phyloP scores from a whole-genome alignment of 768 basidiomycete genomes.

The Agrocybe pediades region DNA sequence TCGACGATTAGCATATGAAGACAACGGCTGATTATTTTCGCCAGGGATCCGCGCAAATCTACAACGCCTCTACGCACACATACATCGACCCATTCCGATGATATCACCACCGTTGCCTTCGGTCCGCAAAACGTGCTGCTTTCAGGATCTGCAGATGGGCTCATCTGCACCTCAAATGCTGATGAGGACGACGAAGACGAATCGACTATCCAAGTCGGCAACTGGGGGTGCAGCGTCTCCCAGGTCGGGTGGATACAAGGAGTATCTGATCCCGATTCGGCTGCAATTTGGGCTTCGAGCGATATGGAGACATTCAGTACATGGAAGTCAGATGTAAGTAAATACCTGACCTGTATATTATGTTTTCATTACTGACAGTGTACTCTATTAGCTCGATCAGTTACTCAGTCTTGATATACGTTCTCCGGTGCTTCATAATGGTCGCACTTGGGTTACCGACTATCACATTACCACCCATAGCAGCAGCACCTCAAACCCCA shows the following conservation, averaged over 20 bases:
- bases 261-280: conserved; percentile 19
- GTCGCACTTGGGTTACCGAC: conserved; percentile 75
- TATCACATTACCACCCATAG: conserved; percentile 64
- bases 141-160: conserved; percentile 85
- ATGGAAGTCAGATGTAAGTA: conserved; percentile 72
- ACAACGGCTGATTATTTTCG: background rate
- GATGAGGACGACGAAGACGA: conserved; percentile 88
- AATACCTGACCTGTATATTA: conserved; percentile 1
- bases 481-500: conserved; percentile 28
- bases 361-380: background rate
- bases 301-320: conserved; percentile 95
- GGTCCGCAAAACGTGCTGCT: conserved; percentile 52
- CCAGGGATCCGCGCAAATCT: conserved; percentile 88
- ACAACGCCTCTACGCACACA: conserved; percentile 72
- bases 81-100: conserved; percentile 89
- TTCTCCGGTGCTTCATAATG: conserved; percentile 55
- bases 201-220: conserved; percentile 77
- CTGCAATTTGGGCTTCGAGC: conserved; percentile 77
- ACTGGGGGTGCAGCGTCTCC: conserved; percentile 81
- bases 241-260: conserved; percentile 69
- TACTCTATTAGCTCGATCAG: conserved; percentile 54
- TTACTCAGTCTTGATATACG: conserved; percentile 64
- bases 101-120: conserved; percentile 78
- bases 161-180: conserved; percentile 71
- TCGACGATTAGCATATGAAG: background rate